Evolutionary conservation across 352 stramenopile genomes (phyloP).

Genomic region (Chrysophaeum taylorii): DNA sequence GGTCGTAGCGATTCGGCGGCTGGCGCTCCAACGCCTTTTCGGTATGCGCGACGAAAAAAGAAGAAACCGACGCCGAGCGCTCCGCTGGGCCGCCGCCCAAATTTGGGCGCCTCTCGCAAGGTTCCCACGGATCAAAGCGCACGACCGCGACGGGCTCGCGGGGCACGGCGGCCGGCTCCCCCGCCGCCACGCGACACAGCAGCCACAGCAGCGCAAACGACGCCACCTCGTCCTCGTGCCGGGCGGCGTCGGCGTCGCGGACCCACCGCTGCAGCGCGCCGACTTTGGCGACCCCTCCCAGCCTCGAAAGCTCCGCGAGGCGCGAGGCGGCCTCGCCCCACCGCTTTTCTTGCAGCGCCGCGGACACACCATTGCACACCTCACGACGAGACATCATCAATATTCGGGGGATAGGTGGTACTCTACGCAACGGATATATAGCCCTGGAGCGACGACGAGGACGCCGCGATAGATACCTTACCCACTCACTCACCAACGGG

Average conservation of each 20-base stretch:
- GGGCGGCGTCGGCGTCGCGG: neutral
- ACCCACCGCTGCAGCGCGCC: conserved; percentile 8
- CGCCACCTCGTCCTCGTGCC: neutral
- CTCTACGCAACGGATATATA: too few relatives aligned
- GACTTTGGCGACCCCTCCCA: too few relatives aligned
- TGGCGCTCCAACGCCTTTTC: conserved; percentile 1
- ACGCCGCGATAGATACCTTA: too few relatives aligned
- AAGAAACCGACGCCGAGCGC: neutral
- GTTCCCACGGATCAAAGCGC: neutral
- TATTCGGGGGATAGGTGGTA: too few relatives aligned
- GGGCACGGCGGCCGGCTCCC: neutral
- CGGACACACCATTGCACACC: too few relatives aligned
- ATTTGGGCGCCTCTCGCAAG: neutral
- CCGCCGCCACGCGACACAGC: neutral
- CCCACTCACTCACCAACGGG: too few relatives aligned
- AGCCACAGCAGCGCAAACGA: neutral
- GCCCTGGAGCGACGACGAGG: too few relatives aligned
- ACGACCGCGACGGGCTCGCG: neutral
- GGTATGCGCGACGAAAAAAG: neutral
- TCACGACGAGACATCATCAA: too few relatives aligned
- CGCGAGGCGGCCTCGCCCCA: too few relatives aligned
- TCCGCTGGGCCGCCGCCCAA: neutral
- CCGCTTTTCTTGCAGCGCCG: too few relatives aligned
- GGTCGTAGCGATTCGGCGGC: conserved; percentile 7
- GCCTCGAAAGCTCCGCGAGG: too few relatives aligned